Base-by-base conservation (phyloP, 2,329 filamentous ascomycete species). In the Trichoderma aggressivum region DNA sequence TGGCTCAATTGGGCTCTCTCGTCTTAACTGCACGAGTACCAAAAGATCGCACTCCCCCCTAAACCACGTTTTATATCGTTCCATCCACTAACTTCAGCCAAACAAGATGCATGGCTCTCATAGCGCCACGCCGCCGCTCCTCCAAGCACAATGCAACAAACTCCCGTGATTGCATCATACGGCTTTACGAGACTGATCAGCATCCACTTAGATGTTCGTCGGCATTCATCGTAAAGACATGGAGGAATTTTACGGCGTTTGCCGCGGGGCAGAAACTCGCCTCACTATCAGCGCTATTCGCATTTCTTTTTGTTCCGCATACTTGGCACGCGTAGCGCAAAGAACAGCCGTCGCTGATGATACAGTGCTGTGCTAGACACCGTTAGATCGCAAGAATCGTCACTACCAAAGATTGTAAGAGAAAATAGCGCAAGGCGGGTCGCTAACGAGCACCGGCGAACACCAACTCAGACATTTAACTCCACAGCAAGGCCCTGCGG, bases 401-500 rank as follows among this genome's bases (percentile, higher is more conserved):
- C 26, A 34, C 36, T 18, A 21, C 43, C 39, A 43, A 43, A 47
- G 21, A 53, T 16, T 39, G 47, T 18, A 39, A 39, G 53, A 55
- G 14, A 70, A 70, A 70, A 70, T 62, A 63, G 59, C 67, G 58
- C 67, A 70, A 53, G 58, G 67, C 58, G 67, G 59, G 58, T 70
- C 34, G 34, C 18, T 21, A 63, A 16, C 47, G 59, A 59, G 34
- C 63, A 63, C 8, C 36, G 36, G 59, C 34, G 34, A 43, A 62
- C 43, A 56, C 58, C 36, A 69, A 30, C 55, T 26, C 24, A 34
- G 58, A 61, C 66, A 55, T 16, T 36, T 18, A 24, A 70, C 67
- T 58, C 43, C 36, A 65, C 65, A 68, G 62, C 66, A 73, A 70
- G 70, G 70, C 70, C 55, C 68, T 71, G 73, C 71, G 73, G 71